Base-by-base conservation (phyloP, 441 rosid species). In the Biscutella auriculata region DNA sequence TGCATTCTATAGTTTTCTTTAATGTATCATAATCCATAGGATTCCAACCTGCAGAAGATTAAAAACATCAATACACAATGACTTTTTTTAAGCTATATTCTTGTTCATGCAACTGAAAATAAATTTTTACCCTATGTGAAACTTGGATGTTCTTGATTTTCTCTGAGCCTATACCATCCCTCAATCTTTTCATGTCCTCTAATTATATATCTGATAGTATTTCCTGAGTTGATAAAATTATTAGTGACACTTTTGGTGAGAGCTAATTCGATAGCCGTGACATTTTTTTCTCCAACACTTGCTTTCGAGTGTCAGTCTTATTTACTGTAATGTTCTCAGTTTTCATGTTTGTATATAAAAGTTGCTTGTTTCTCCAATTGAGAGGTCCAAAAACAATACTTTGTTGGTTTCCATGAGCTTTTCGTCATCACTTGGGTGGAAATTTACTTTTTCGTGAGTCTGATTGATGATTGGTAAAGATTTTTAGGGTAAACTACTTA, bases 351-450 rank as follows among this genome's bases (percentile, higher is more conserved):
- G 85, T 50, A 73, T 57, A 67, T 41, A 79, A 52, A 64, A 79
- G 64, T 56, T 76, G 77, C 8, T 78, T 81, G 51, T 47, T 80
- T 43, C 60, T 72, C 71, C 80, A 81, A 46, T 76, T 79, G 66
- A 88, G 75, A 66, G 95, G 87, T 54, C 87, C 87, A 45, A 92
- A 63, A 92, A 80, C 78, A 88, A 79, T 48, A 93, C 85, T 82
- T 88, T 83, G 70, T 93, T 97, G 12, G 75, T 76, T 67, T 71
- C 72, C 78, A 61, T 81, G 25, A 88, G 79, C 60, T 76, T 69
- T 73, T 87, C 97, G n/a, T 86, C 80, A 62, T 93, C 98, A 15
- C 72, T 78, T 46, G 98, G 98, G 64, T 93, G 97, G 73, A 93
- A 93, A 45, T 75, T 40, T 62, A 88, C 75, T 73, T 76, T 82